Evolutionary conservation across 352 stramenopile species (phyloP).

Genomic region (Achlya hypogyna): DNA sequence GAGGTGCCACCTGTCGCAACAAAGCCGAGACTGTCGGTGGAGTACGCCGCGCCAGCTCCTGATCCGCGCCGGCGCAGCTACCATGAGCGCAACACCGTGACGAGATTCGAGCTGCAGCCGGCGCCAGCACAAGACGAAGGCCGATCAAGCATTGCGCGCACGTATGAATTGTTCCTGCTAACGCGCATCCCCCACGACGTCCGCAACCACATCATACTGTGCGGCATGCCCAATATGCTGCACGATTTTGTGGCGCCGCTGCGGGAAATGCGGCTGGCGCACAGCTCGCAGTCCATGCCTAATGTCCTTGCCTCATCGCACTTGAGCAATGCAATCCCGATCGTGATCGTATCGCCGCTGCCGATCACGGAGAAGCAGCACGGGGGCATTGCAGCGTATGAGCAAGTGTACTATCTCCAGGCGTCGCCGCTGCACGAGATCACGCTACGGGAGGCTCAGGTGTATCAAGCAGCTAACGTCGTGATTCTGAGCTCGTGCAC

Average conservation of each 20-base stretch:
- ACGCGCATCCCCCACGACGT: slow-evolving; percentile 25
- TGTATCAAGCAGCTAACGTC: slow-evolving; percentile 52
- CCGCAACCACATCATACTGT: slow-evolving; percentile 45
- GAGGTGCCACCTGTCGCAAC: too few species aligned
- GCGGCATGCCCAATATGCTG: slow-evolving; percentile 52
- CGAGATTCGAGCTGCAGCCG: neutral
- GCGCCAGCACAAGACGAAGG: neutral
- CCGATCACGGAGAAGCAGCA: slow-evolving; percentile 13
- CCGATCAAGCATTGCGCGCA: neutral
- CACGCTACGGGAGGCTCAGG: slow-evolving; percentile 44
- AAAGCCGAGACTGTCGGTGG: too few species aligned
- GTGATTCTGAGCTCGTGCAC: slow-evolving; percentile 62
- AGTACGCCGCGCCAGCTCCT: too few species aligned
- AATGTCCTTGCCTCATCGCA: slow-evolving; percentile 1
- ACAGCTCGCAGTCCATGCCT: neutral
- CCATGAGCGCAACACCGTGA: neutral
- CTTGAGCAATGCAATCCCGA: neutral
- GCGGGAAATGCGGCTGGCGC: slow-evolving; percentile 30
- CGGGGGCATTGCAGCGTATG: slow-evolving; percentile 10
- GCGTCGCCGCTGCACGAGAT: slow-evolving; percentile 56
- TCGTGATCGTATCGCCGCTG: slow-evolving; percentile 21
- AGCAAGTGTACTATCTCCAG: slow-evolving; percentile 47
- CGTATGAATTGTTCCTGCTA: neutral
- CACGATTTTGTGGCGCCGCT: slow-evolving; percentile 43
- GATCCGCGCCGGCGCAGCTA: neutral